A percentile compares a stretch with the other conserved stretches of the same genome.
Evolutionary conservation across 2,329 filamentous ascomycete genomes (phyloP).

Genomic region (Aspergillus pseudoglaucus): DNA sequence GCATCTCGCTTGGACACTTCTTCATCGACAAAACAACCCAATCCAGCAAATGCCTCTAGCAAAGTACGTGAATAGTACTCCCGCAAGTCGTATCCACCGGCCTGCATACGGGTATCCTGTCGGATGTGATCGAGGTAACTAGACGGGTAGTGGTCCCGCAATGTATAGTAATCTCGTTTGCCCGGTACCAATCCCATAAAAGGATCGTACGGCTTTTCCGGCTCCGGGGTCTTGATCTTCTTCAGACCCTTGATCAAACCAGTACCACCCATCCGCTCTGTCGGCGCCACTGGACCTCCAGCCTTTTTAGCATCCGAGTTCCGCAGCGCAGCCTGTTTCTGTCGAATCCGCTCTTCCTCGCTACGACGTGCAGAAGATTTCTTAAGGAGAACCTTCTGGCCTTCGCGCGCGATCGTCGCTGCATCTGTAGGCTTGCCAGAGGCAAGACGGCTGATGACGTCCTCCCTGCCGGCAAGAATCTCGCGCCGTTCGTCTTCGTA

Average conservation of each 20-base stretch:
- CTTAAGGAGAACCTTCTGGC: constrained; percentile 60
- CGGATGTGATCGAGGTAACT: constrained; percentile 64
- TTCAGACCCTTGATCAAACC: constrained; percentile 74
- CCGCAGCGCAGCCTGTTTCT: constrained; percentile 38
- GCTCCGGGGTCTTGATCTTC: constrained; percentile 53
- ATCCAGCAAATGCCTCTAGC: constrained; percentile 81
- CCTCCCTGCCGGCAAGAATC: constrained; percentile 57
- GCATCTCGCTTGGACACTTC: constrained; percentile 45
- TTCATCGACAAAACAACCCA: constrained; percentile 81
- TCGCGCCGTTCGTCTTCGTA: constrained; percentile 64
- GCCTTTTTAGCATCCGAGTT: constrained; percentile 26
- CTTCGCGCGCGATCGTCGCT: constrained; percentile 47
- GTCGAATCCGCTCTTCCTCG: constrained; percentile 43
- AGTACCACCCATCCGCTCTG: constrained; percentile 16
- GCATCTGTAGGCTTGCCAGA: constrained; percentile 56
- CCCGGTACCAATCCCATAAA: constrained; percentile 66
- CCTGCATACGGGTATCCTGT: constrained; percentile 59
- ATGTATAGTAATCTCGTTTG: constrained; percentile 60
- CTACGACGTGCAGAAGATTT: constrained; percentile 59
- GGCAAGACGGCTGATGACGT: constrained; percentile 64
- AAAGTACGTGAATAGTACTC: constrained; percentile 78
- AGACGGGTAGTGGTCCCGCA: constrained; percentile 67
- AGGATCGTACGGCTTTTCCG: constrained; percentile 76
- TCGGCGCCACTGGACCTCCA: constrained; percentile 10
- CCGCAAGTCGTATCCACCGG: constrained; percentile 74